These are phyloP conservation scores for Paramecium primaurelia DNA, from an alignment of 73 alveolate genomes.

Conservation along the genomic window DNA sequence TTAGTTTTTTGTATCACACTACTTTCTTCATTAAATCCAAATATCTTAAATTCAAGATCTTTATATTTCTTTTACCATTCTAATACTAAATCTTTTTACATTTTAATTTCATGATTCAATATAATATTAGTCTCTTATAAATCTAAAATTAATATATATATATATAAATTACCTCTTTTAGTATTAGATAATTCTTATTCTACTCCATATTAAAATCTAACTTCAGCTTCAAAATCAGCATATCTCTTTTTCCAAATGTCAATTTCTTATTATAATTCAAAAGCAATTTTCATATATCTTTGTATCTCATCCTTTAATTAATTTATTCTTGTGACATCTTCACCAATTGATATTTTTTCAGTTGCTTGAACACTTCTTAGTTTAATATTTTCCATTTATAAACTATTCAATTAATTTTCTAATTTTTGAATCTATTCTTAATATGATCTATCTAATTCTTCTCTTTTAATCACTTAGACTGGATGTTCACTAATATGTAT, in stretches of 20 bases:
- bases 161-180: neutral
- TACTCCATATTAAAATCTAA: neutral
- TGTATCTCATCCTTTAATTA: neutral
- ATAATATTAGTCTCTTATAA: neutral
- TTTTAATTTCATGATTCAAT: neutral
- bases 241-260: conserved; percentile 3
- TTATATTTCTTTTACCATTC: conserved; percentile 28
- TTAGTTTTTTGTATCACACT: neutral
- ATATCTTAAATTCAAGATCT: conserved; percentile 4
- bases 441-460: neutral
- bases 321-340: conserved; percentile 28
- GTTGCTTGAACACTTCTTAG: conserved; percentile 10
- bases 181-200: conserved; percentile 12
- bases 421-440: neutral
- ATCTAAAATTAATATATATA: neutral
- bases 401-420: neutral
- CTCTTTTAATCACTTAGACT: neutral
- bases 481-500: conserved; percentile 11
- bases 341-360: conserved; percentile 14
- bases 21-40: conserved; percentile 24
- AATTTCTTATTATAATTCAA: neutral
- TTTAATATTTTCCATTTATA: neutral
- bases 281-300: neutral
- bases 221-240: conserved; percentile 31
- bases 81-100: neutral